phyloP scores from a whole-genome alignment of 306 rosid genomes.

The peach (Prunus persica) region DNA sequence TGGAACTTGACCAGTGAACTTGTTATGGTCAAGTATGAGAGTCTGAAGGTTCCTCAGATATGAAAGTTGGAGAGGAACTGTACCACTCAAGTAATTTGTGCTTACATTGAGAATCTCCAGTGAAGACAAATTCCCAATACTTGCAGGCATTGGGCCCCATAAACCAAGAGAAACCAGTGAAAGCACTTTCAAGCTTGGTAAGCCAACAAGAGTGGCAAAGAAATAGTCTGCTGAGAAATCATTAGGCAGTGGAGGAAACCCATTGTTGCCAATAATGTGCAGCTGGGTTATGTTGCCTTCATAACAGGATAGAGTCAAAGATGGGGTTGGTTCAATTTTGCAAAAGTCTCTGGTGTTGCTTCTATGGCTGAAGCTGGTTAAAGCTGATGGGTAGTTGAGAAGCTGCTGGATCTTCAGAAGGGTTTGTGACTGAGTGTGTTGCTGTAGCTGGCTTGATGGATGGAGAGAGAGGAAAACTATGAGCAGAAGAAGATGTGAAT shows the following conservation, averaged over 20 bases:
- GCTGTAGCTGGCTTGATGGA: constrained; percentile 46
- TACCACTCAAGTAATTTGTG: constrained; percentile 63
- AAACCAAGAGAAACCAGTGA: constrained; percentile 70
- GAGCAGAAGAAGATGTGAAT: constrained; percentile 34
- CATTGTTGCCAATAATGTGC: constrained; percentile 58
- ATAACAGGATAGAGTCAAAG: constrained; percentile 67
- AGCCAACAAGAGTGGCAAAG: constrained; percentile 43
- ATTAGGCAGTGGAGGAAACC: constrained; percentile 34
- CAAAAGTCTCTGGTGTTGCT: constrained; percentile 43
- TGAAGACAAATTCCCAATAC: constrained; percentile 43
- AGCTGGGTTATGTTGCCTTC: constrained; percentile 70
- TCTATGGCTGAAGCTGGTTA: constrained; percentile 21
- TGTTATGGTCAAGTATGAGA: constrained; percentile 67
- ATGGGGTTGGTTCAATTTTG: constrained; percentile 63
- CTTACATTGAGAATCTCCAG: constrained; percentile 79
- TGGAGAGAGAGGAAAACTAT: constrained; percentile 39
- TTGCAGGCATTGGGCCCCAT: constrained; percentile 68
- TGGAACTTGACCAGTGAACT: constrained; percentile 59
- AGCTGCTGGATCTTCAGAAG: constrained; percentile 59
- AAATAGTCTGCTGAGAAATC: constrained; percentile 46
- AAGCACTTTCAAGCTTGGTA: constrained; percentile 69
- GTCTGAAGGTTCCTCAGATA: constrained; percentile 60
- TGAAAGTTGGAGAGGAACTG: constrained; percentile 55
- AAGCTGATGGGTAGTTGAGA: constrained; percentile 60
- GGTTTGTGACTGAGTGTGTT: constrained; percentile 44